These are phyloP conservation scores for Xylaria arbuscula DNA, from an alignment of 2,329 filamentous ascomycete species.

Conservation along the genomic window DNA sequence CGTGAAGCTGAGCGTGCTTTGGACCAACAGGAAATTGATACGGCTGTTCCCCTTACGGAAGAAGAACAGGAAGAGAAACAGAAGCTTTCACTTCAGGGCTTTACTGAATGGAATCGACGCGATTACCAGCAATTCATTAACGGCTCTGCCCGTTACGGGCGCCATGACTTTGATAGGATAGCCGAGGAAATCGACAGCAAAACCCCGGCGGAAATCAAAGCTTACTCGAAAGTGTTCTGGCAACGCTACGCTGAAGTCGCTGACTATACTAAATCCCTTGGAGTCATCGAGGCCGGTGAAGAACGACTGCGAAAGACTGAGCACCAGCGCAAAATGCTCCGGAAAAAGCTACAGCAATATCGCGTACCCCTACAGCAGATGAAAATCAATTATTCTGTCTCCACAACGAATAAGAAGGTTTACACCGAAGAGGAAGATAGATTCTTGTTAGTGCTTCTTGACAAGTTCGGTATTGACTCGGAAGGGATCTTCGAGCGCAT, in stretches of 20 bases:
- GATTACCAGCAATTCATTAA: constrained; percentile 99
- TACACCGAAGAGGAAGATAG: constrained; percentile 99
- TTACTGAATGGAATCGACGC: constrained; percentile 93
- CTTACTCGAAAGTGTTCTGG: constrained; percentile 97
- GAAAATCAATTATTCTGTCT: constrained; percentile 98
- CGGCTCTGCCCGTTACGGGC: constrained; percentile 91
- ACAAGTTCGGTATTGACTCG: constrained; percentile 90
- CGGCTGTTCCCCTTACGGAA: constrained; percentile 86
- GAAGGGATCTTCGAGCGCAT: constrained; percentile 93
- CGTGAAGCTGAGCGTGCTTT: constrained; percentile 87
- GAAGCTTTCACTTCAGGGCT: constrained; percentile 82
- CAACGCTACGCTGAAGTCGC: constrained; percentile 90
- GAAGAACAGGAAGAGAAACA: constrained; percentile 91
- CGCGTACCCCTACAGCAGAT: constrained; percentile 97
- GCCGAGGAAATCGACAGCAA: constrained; percentile 93
- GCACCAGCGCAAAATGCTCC: constrained; percentile 90
- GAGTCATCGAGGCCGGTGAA: constrained; percentile 91
- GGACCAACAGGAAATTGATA: constrained; percentile 93
- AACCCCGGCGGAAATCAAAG: constrained; percentile 82
- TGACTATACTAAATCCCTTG: constrained; percentile 89
- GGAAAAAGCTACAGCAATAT: constrained; percentile 95
- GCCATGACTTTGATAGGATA: constrained; percentile 85
- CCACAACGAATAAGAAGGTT: constrained; percentile 99
- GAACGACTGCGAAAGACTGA: constrained; percentile 89
- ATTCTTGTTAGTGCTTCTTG: constrained; percentile 91